Conservation (phyloP, 2,329 filamentous ascomycete genomes). For the Sporothrix globosa region DNA sequence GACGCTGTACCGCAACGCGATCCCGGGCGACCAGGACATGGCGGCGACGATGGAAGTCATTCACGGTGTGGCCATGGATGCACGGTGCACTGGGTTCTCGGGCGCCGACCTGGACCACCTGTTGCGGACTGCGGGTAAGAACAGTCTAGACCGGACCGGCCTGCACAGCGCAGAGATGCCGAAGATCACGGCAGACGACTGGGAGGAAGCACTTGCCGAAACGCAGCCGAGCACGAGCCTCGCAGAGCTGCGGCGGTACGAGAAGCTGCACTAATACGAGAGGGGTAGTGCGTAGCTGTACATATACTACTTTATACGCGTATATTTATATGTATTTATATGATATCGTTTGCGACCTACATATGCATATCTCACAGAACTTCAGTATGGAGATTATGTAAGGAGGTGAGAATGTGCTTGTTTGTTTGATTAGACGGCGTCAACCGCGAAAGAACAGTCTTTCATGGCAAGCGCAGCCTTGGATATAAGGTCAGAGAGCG, state of each 20-base stretch:
- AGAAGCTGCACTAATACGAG: conserved; percentile 29
- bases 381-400: not conserved
- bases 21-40: conserved; percentile 39
- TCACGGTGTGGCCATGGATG: conserved; percentile 66
- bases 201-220: conserved; percentile 56
- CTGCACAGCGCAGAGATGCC: conserved; percentile 40
- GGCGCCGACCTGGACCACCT: conserved; percentile 66
- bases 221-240: conserved; percentile 54
- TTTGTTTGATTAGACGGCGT: conserved; percentile 11
- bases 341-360: too few relatives aligned
- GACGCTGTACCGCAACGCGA: conserved; percentile 61
- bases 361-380: not conserved
- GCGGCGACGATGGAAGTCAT: conserved; percentile 44
- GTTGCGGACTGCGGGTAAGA: conserved; percentile 46
- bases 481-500: not conserved
- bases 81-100: conserved; percentile 75
- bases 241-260: conserved; percentile 35
- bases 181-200: conserved; percentile 50
- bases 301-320: not conserved
- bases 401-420: conserved; percentile 27
- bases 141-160: conserved; percentile 44
- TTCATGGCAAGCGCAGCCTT: not conserved
- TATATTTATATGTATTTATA: too few relatives aligned
- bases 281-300: not conserved
- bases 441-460: not conserved